Conservation (phyloP, 176 grass and related monocot species). For the Eragrostis curvula region DNA sequence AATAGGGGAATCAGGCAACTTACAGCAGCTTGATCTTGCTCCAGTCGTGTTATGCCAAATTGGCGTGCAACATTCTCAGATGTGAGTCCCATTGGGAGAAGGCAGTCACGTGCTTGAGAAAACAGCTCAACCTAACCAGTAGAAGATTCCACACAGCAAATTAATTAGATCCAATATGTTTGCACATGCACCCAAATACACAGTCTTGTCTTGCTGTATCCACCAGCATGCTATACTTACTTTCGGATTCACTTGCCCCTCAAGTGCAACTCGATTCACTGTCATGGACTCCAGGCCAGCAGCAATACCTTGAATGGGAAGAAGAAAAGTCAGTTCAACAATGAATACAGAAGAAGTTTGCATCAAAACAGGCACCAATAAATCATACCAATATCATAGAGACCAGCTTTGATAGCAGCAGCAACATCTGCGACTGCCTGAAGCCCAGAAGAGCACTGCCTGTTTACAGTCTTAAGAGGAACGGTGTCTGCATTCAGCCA, state of each 20-base stretch:
- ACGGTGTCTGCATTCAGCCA: constrained; percentile 67
- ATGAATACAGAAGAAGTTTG: constrained; percentile 28
- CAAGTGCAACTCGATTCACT: constrained; percentile 50
- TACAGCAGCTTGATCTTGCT: constrained; percentile 91
- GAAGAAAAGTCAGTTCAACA: constrained; percentile 28
- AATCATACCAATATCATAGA: constrained; percentile 81
- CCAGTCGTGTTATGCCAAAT: constrained; percentile 81
- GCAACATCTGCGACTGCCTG: constrained; percentile 96
- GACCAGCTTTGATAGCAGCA: constrained; percentile 73
- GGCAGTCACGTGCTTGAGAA: constrained; percentile 88
- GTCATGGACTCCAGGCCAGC: constrained; percentile 94
- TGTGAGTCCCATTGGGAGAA: constrained; percentile 94
- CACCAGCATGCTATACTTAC: constrained; percentile 47
- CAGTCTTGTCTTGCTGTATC: neutral
- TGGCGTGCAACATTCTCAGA: constrained; percentile 92
- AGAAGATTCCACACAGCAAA: constrained; percentile 30
- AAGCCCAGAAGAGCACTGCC: constrained; percentile 94
- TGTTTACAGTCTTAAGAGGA: constrained; percentile 91
- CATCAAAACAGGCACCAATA: constrained; percentile 4
- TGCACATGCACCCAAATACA: constrained; percentile 16
- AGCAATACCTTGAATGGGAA: constrained; percentile 72
- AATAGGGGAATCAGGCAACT: constrained; percentile 41
- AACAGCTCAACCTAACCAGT: constrained; percentile 68
- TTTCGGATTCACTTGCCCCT: constrained; percentile 67
- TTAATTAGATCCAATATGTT: constrained; percentile 36